Evolutionary conservation across 805 yeast species (phyloP).

Genomic region (Zygotorulaspora danielsina): DNA sequence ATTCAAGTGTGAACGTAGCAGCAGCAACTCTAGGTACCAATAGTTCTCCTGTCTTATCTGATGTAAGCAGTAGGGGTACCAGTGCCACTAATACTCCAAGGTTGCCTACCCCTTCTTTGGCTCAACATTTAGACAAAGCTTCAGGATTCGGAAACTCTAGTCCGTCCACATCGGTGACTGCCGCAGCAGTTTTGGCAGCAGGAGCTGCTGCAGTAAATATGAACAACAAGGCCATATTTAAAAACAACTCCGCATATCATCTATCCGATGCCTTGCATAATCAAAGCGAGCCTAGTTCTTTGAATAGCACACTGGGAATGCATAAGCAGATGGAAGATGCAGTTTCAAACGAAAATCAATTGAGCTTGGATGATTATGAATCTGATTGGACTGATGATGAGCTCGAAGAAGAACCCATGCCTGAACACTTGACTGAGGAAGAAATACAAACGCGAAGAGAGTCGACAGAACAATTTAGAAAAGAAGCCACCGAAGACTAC

Average conservation of each 20-base stretch:
- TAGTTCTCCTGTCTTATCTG: conserved; percentile 15
- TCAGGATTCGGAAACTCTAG: conserved; percentile 7
- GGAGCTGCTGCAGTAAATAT: conserved; percentile 28
- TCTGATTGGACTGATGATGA: conserved; percentile 28
- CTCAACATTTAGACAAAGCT: conserved; percentile 15
- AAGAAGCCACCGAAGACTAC: conserved; percentile 16
- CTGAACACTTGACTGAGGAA: conserved; percentile 15
- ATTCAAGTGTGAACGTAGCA: conserved; percentile 3
- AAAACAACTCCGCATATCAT: conserved; percentile 9
- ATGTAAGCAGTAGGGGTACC: conserved; percentile 13
- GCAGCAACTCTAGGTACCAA: conserved; percentile 5
- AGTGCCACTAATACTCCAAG: conserved; percentile 24
- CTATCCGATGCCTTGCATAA: conserved; percentile 6
- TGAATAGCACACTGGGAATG: background rate
- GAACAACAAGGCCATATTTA: conserved; percentile 24
- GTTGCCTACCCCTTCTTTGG: conserved; percentile 17
- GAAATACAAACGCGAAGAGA: conserved; percentile 13
- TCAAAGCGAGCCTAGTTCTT: background rate
- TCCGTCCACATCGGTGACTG: conserved; percentile 21
- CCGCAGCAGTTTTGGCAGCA: conserved; percentile 28
- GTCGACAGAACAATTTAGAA: conserved; percentile 13
- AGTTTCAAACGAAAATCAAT: conserved; percentile 6
- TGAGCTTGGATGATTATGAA: conserved; percentile 20
- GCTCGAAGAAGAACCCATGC: conserved; percentile 20
- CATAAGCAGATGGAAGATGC: conserved; percentile 4